Evolutionary conservation across 2,329 filamentous ascomycete genomes (phyloP), one percentile per base, ranked within the genome.

Genomic region (Malbranchea zuffiana): DNA sequence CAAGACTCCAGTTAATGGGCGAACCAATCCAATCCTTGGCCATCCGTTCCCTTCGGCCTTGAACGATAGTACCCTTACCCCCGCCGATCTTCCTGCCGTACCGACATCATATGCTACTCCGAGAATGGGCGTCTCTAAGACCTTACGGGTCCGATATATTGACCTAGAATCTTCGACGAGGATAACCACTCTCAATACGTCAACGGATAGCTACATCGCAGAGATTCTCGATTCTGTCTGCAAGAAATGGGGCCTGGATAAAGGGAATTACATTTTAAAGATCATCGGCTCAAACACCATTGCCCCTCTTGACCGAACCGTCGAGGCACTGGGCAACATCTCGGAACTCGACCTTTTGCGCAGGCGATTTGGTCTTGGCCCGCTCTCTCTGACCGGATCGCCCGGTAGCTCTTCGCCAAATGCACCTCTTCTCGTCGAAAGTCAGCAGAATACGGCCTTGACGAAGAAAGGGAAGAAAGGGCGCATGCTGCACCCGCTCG

Each of bases 161-260:
- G 73, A 77, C 47, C 60, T 72, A 3, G 70, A 77, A 39, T 71
- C 72, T 46, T 68, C 71, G 19, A 59, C 58, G 5, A 69, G 67
- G 44, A 63, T 63, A 15, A 69, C 68, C 39, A 68, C 67, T 2
- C 59, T 76, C 35, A 68, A 70, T 35, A 74, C 73, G 19, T 75
- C 74, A 3, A 74, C 73, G 1, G 75, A 79, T 47, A 78, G 73
- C 30, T 80, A 80, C 50, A 74, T 80, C 41, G 75, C 74, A n/a
- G 75, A 80, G 51, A 67, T 80, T 32, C 68, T 80, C 43, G 74
- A 78, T 45, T 67, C 69, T 26, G 71, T 74, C 1, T 79, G 75
- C 56, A 71, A 73, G 41, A 66, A 72, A 44, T 69, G 78, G 50
- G 68, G 71, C 3, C 60, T 79, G n/a, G 75, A 80, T 51, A 78